Base-by-base conservation (phyloP, 306 rosid species). In the Herpetospermum pedunculosum region DNA sequence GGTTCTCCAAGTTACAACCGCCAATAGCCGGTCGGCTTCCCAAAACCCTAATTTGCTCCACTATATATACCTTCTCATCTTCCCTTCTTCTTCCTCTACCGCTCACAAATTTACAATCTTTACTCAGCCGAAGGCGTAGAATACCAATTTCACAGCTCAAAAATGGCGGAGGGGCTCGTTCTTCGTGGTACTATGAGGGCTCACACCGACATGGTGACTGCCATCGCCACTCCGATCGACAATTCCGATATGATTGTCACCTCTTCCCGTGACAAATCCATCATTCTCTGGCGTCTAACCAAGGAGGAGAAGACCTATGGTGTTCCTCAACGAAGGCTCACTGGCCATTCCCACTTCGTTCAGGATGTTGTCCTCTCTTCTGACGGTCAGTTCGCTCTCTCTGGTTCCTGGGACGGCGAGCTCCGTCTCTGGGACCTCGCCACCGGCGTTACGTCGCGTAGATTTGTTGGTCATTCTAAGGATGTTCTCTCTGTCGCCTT, bases 341-440 rank as follows among this genome's bases (percentile, higher is more conserved):
- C 88, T 0, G 99, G 99, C 0, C 99, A 95, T 76, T 88, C 96
- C 0, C 97, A 91, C 82, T 95, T 95, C 44, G 97, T 95, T 1
- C 77, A 95, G 52, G 99, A 95, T 25, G 99, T 95, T 0, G 99
- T 95, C 6, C 97, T 95, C 29, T 95, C 99, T 0, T 95, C 99
- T 47, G 99, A 95, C 55, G 96, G 96, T 19, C 99, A 95, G 86
- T 95, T 95, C 70, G 99, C 99, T 0, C 97, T 95, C 3, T 95
- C 99, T 18, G 99, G 99, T 2, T 89, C 99, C 18, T 95, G 97
- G 99, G 99, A 95, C 80, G 96, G 96, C n/a, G 99, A 95, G 83
- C 99, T 95, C 81, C 89, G 99, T 25, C 93, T 95, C 4, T 95
- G 99, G 99, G 99, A 95, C 40, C 81, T 95, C 10, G 83, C 90